Evolutionary conservation across 495 filamentous ascomycete genomes (phyloP).

Genomic region (Lophium mytilinum): DNA sequence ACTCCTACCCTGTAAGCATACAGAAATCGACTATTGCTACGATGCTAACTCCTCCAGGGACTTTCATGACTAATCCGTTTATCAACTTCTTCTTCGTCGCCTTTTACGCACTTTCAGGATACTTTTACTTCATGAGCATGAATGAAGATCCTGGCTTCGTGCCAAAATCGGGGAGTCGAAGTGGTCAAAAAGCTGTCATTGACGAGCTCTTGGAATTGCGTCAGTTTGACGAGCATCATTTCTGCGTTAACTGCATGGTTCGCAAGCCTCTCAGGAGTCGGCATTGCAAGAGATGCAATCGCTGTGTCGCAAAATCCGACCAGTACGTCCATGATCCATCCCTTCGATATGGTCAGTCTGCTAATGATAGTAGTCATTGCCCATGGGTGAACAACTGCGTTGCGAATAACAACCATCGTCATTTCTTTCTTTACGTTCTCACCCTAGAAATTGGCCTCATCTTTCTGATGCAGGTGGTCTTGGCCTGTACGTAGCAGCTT

Average conservation of each 20-base stretch:
- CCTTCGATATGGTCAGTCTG: neutral
- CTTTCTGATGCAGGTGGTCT: slow-evolving; percentile 39
- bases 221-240: slow-evolving; percentile 91
- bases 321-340: slow-evolving; percentile 66
- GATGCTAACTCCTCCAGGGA: slow-evolving; percentile 39
- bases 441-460: slow-evolving; percentile 68
- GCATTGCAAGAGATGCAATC: slow-evolving; percentile 83
- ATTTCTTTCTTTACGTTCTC: slow-evolving; percentile 85
- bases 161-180: slow-evolving; percentile 82
- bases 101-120: slow-evolving; percentile 57
- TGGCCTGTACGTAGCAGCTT: slow-evolving; percentile 42
- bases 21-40: slow-evolving; percentile 1
- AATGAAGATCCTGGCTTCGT: slow-evolving; percentile 84
- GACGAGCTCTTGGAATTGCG: slow-evolving; percentile 71
- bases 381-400: slow-evolving; percentile 98
- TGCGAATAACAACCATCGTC: slow-evolving; percentile 86
- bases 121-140: slow-evolving; percentile 85
- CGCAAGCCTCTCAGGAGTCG: slow-evolving; percentile 86
- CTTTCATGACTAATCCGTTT: slow-evolving; percentile 54
- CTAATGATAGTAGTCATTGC: slow-evolving; percentile 71
- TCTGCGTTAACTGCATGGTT: slow-evolving; percentile 90
- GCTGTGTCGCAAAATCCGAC: slow-evolving; percentile 93
- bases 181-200: slow-evolving; percentile 78
- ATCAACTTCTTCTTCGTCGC: slow-evolving; percentile 65
- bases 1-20: slow-evolving; percentile 58